These are phyloP conservation scores for Ustilago hordei DNA, from an alignment of 1,284 basidiomycete genomes.

Conservation along the genomic window DNA sequence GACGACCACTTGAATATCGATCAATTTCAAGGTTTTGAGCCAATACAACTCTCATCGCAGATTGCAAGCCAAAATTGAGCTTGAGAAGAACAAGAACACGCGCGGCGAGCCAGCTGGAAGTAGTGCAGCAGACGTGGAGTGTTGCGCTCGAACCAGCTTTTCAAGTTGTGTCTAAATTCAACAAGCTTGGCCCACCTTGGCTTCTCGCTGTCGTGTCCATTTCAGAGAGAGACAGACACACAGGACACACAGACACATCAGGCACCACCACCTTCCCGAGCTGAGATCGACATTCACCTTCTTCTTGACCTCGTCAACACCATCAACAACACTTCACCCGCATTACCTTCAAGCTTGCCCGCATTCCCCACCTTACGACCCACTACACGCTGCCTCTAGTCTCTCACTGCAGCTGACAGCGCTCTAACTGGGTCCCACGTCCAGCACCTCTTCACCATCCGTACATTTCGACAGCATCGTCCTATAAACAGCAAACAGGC, in stretches of 20 bases:
- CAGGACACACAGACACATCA: constrained; percentile 11
- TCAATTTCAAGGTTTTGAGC: constrained; percentile 3
- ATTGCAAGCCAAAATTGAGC: not conserved
- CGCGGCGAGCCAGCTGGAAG: constrained; percentile 12
- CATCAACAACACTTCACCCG: not conserved
- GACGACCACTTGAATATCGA: constrained; percentile 12
- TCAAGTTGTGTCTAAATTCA: constrained; percentile 1
- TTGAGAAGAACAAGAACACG: constrained; percentile 1
- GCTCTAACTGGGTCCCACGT: not conserved
- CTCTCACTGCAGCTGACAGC: not conserved
- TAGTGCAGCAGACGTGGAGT: constrained; percentile 31
- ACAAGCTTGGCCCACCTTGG: constrained; percentile 19
- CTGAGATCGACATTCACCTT: constrained; percentile 20
- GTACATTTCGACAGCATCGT: too few species aligned
- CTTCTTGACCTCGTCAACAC: constrained; percentile 16
- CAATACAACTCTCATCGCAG: constrained; percentile 5
- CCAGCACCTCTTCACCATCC: too few species aligned
- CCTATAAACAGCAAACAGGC: too few species aligned
- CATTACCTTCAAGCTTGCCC: not conserved
- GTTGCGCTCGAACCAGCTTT: constrained; percentile 47
- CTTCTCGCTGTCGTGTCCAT: constrained; percentile 26
- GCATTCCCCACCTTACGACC: not conserved
- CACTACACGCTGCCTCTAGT: not conserved
- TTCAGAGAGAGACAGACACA: constrained; percentile 10
- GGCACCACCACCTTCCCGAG: constrained; percentile 4